These are phyloP conservation scores for Mediolabrus comicus DNA, from an alignment of 108 stramenopile species.

Conservation along the genomic window DNA sequence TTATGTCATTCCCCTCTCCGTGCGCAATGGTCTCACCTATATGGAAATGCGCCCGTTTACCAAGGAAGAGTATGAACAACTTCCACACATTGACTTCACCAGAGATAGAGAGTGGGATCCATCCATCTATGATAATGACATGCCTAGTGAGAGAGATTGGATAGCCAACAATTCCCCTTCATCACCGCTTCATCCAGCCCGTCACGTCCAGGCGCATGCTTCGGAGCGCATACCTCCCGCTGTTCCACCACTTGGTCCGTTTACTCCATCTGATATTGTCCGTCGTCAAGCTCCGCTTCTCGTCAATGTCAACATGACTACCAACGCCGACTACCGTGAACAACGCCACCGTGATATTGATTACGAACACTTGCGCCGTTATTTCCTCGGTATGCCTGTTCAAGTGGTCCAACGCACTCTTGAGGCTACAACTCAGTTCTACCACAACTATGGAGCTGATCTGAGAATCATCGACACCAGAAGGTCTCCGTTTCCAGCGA, in stretches of 20 bases:
- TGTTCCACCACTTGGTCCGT: too few species aligned
- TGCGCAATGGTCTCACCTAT: background rate
- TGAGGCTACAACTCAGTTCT: constrained; percentile 21
- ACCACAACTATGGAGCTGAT: background rate
- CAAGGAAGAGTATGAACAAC: background rate
- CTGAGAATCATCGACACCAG: background rate
- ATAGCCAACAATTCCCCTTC: background rate
- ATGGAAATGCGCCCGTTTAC: background rate
- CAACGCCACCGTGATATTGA: background rate
- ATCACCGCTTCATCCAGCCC: constrained; percentile 4
- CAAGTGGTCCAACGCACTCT: constrained; percentile 9
- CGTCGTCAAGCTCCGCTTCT: background rate
- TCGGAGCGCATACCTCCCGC: too few species aligned
- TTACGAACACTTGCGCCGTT: background rate
- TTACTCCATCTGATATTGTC: too few species aligned
- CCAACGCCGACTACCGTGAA: background rate
- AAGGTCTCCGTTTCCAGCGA: background rate
- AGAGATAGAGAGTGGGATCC: constrained; percentile 2
- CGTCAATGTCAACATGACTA: background rate
- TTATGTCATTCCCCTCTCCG: background rate
- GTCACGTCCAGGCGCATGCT: too few species aligned
- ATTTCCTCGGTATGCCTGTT: constrained; percentile 6
- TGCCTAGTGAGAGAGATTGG: background rate
- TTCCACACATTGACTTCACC: constrained; percentile 16
- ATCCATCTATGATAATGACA: background rate